Evolutionary conservation across 139 green algal genomes (phyloP).

Genomic region (Chlamydomonas incerta): DNA sequence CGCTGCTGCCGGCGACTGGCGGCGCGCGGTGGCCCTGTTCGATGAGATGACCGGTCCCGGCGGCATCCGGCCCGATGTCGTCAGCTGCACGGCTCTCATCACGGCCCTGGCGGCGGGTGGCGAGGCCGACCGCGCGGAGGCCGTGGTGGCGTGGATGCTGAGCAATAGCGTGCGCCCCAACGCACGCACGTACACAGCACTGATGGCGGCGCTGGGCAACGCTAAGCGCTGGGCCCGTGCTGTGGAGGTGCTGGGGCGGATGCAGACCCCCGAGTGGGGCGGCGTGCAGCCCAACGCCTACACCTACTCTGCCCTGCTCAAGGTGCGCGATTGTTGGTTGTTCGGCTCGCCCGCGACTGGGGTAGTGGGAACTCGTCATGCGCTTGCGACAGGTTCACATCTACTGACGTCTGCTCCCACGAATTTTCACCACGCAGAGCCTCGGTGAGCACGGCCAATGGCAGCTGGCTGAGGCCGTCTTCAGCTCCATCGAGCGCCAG

Average conservation of each 20-base stretch:
- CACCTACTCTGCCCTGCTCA: conserved; percentile 86
- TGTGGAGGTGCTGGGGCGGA: conserved; percentile 69
- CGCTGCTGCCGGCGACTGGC: conserved; percentile 80
- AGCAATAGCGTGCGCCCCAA: conserved; percentile 74
- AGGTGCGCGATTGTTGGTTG: too few relatives aligned
- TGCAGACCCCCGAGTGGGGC: conserved; percentile 72
- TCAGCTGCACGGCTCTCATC: conserved; percentile 91
- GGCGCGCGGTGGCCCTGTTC: conserved; percentile 81
- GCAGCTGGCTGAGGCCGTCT: conserved; percentile 84
- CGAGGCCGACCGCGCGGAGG: conserved; percentile 76
- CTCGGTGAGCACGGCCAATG: conserved; percentile 86
- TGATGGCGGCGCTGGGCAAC: conserved; percentile 81
- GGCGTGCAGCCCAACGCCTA: conserved; percentile 86
- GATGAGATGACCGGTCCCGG: conserved; percentile 82
- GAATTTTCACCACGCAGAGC: background rate
- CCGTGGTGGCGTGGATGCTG: conserved; percentile 76
- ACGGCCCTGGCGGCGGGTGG: conserved; percentile 83
- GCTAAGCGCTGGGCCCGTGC: conserved; percentile 79
- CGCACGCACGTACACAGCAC: conserved; percentile 89
- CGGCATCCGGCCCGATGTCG: conserved; percentile 85
- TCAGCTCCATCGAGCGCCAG: conserved; percentile 79
- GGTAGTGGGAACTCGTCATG: too few relatives aligned
- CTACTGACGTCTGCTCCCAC: too few relatives aligned
- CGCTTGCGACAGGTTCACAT: too few relatives aligned
- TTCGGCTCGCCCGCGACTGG: too few relatives aligned